Evolutionary conservation across 129 eudicot genomes (phyloP).

Genomic region (Helianthus tuberosus): DNA sequence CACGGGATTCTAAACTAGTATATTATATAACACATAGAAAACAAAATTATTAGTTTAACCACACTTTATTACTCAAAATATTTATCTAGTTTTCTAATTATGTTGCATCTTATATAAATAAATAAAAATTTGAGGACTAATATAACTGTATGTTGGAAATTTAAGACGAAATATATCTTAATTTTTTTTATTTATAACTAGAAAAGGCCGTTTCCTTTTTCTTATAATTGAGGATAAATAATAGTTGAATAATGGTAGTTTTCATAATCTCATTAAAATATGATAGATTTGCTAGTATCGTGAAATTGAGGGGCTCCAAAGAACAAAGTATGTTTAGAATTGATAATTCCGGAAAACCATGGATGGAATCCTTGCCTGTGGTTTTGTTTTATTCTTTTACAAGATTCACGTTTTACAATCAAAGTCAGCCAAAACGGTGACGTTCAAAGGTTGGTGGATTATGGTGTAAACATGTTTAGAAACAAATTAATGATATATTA

Average conservation of each 20-base stretch:
- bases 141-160: neutral
- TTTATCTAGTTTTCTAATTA: no score
- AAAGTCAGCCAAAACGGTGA: neutral
- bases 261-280: neutral
- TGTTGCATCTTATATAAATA: no score
- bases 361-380: conserved; percentile 30
- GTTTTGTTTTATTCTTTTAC: conserved; percentile 12
- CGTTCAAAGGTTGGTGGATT: conserved; percentile 12
- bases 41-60: no score
- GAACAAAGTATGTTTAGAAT: neutral
- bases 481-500: neutral
- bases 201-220: neutral
- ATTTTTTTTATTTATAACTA: neutral
- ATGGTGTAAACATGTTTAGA: conserved; percentile 13
- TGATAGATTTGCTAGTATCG: neutral
- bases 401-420: conserved; percentile 7
- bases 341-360: conserved; percentile 21
- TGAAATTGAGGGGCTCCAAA: conserved; percentile 20
- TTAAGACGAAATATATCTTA: neutral
- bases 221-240: neutral
- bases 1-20: no score
- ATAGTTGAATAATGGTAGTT: neutral
- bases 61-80: no score
- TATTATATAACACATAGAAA: no score
- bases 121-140: no score